These are phyloP conservation scores for Elongisporangium undulatum DNA, from an alignment of 352 stramenopile species.

Conservation along the genomic window DNA sequence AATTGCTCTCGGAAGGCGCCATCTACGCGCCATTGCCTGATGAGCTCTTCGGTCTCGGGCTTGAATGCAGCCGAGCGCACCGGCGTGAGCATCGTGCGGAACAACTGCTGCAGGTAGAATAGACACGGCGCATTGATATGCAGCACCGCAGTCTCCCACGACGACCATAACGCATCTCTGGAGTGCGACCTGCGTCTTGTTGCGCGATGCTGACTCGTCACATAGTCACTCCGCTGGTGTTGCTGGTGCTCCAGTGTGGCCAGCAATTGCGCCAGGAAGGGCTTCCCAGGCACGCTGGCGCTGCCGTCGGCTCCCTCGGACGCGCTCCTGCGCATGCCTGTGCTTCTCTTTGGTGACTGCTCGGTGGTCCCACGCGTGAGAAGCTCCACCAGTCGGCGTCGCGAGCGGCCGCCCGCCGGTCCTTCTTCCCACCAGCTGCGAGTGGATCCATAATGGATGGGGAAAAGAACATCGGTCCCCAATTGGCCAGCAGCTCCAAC, in stretches of 20 bases:
- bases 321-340: not conserved
- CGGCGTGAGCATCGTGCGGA: conserved; percentile 13
- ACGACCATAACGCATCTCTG: not conserved
- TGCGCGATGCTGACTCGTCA: not conserved
- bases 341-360: not conserved
- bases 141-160: not conserved
- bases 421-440: conserved; percentile 1
- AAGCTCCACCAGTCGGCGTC: not conserved
- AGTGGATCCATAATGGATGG: not conserved
- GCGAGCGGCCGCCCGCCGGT: not conserved
- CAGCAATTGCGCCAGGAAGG: conserved; percentile 9
- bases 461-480: not conserved
- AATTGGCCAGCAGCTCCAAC: not conserved
- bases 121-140: conserved; percentile 12
- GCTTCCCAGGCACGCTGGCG: conserved; percentile 8
- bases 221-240: conserved; percentile 1
- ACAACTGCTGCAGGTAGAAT: conserved; percentile 17
- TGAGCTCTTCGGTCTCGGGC: conserved; percentile 7
- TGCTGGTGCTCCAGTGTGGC: conserved; percentile 3
- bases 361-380: not conserved
- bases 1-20: conserved; percentile 4
- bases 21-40: conserved; percentile 15
- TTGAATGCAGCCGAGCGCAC: not conserved
- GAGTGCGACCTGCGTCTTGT: not conserved
- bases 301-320: conserved; percentile 1